Evolutionary conservation across 331 rosid genomes (phyloP).

Genomic region (Telfairia occidentalis): DNA sequence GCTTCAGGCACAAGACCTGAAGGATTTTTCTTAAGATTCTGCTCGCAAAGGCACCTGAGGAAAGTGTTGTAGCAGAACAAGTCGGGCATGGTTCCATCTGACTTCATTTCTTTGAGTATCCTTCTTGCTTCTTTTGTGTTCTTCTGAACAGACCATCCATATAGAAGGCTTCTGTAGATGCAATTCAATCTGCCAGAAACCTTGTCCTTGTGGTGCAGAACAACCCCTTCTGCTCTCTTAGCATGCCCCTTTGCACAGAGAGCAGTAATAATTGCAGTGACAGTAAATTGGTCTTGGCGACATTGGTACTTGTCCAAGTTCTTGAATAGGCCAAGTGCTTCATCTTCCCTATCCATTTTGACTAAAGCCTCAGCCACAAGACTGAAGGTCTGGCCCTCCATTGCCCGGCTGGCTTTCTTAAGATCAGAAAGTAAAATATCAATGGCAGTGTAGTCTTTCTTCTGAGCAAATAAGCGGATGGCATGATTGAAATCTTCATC

Average conservation of each 20-base stretch:
- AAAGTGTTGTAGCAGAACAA: slow-evolving; percentile 60
- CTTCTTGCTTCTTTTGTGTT: slow-evolving; percentile 77
- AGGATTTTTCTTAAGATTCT: slow-evolving; percentile 50
- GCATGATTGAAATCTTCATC: slow-evolving; percentile 59
- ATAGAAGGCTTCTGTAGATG: slow-evolving; percentile 50
- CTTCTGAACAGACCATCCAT: slow-evolving; percentile 73
- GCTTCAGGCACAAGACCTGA: slow-evolving; percentile 78
- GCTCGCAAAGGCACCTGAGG: slow-evolving; percentile 60
- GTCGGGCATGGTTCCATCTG: slow-evolving; percentile 40
- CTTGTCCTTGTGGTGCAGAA: slow-evolving; percentile 62
- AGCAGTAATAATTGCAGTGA: slow-evolving; percentile 47
- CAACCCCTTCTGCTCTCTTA: slow-evolving; percentile 70
- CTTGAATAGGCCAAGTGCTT: slow-evolving; percentile 77
- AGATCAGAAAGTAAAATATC: slow-evolving; percentile 51
- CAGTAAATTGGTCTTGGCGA: slow-evolving; percentile 43
- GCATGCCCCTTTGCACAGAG: slow-evolving; percentile 70
- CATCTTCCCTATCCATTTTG: slow-evolving; percentile 56
- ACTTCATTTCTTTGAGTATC: slow-evolving; percentile 63
- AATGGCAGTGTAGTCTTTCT: slow-evolving; percentile 52
- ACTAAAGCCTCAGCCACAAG: slow-evolving; percentile 52
- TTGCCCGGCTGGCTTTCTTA: slow-evolving; percentile 38
- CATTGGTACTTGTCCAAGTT: slow-evolving; percentile 54
- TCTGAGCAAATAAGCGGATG: slow-evolving; percentile 42
- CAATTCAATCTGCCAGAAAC: slow-evolving; percentile 29
- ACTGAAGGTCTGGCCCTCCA: slow-evolving; percentile 56